Percentiles rank a stretch among this genome's conserved stretches.
Conservation (phyloP, 495 filamentous ascomycete species). For the Aspergillus taichungensis region DNA sequence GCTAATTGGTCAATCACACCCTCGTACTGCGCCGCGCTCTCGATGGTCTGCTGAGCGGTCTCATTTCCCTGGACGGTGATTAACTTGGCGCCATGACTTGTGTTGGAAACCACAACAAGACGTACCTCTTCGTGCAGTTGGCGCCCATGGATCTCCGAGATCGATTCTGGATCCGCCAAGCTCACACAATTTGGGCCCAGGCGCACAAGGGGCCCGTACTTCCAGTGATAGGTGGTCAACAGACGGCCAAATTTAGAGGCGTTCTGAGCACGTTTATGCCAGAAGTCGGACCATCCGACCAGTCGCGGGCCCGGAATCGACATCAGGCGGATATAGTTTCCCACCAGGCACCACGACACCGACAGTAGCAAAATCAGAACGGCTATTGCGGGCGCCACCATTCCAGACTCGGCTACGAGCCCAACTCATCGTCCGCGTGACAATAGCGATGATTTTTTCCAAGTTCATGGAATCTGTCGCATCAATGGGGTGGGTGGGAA, state of each 20-base stretch:
- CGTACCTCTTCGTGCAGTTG: neutral
- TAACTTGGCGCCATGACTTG: too few species aligned
- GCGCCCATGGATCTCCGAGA: conserved; percentile 9
- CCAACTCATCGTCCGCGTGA: too few species aligned
- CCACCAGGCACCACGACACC: conserved; percentile 1
- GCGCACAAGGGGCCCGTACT: conserved; percentile 47
- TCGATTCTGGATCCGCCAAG: conserved; percentile 33
- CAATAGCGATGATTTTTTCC: too few species aligned
- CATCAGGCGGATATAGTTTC: conserved; percentile 11
- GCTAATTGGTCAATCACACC: conserved; percentile 5
- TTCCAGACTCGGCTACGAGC: neutral
- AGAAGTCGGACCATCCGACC: conserved; percentile 5
- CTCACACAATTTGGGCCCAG: conserved; percentile 49
- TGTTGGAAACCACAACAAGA: neutral
- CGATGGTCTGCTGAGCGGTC: neutral
- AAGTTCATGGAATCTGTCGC: too few species aligned
- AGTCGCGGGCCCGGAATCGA: conserved; percentile 11
- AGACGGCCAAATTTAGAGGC: conserved; percentile 2
- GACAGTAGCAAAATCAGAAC: conserved; percentile 2
- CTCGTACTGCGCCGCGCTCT: conserved; percentile 2
- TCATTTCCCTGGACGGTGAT: too few species aligned
- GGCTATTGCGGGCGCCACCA: conserved; percentile 4
- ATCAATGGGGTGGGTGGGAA: too few species aligned
- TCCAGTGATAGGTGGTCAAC: conserved; percentile 29
- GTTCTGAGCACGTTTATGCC: conserved; percentile 4